Percentiles rank a stretch among this genome's conserved stretches.
phyloP scores from a whole-genome alignment of 495 filamentous ascomycete genomes.

The Penicillium waksmanii region DNA sequence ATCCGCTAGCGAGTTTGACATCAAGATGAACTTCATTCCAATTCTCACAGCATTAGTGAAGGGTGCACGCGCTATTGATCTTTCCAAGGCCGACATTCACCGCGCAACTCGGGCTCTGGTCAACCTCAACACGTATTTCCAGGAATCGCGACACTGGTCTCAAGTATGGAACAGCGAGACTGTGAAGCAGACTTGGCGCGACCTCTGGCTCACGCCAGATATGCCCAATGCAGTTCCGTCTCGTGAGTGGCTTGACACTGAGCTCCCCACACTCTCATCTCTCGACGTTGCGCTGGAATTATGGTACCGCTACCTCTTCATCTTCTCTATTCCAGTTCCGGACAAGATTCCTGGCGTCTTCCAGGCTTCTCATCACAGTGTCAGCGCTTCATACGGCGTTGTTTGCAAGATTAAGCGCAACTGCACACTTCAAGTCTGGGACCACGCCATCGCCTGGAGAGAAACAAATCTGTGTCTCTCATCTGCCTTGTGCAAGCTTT shows the following conservation, averaged over 20 bases:
- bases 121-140: constrained; percentile 65
- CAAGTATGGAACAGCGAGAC: constrained; percentile 64
- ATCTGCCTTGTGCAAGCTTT: constrained; percentile 60
- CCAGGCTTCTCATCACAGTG: constrained; percentile 68
- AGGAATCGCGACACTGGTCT: constrained; percentile 63
- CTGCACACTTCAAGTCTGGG: constrained; percentile 68
- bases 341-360: constrained; percentile 67
- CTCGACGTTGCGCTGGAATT: constrained; percentile 62
- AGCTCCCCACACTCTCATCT: constrained; percentile 60
- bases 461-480: constrained; percentile 65
- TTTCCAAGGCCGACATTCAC: constrained; percentile 55
- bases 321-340: constrained; percentile 68
- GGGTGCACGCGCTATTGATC: constrained; percentile 56
- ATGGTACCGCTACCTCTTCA: constrained; percentile 69
- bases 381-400: constrained; percentile 66
- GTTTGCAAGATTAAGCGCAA: constrained; percentile 67
- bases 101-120: constrained; percentile 61
- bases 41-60: constrained; percentile 62
- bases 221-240: constrained; percentile 57
- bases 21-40: constrained; percentile 64
- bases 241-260: constrained; percentile 58
- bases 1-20: constrained; percentile 56
- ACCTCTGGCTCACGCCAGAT: constrained; percentile 63
- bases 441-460: constrained; percentile 68
- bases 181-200: constrained; percentile 63